Base-by-base conservation (phyloP, 768 basidiomycete genomes). In the Solioccasus polychromus region DNA sequence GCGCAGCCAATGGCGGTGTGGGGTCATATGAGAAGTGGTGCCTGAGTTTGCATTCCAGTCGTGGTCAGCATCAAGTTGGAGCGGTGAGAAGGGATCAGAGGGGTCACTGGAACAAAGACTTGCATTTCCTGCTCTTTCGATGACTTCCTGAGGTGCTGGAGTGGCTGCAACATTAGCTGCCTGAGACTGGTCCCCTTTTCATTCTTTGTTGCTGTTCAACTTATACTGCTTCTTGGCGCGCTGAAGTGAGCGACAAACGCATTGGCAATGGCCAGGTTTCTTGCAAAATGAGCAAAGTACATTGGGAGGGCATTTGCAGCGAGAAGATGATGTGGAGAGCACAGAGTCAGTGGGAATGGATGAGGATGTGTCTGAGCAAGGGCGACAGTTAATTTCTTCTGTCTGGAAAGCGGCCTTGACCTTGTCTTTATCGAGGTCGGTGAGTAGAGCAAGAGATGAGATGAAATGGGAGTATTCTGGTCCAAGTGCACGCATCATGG, bases 371-470 rank as follows among this genome's bases (percentile, higher is more conserved):
- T n/a, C n/a, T n/a, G n/a, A n/a, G n/a, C n/a, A n/a, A 37, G 30
- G 35, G 2, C 24, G 6, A 17, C 11, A 15, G 9, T 48, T 39
- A 20, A 48, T 39, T 15, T 44, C 38, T 20, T 48, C 32, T 1
- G 41, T 30, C n/a, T 35, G 28, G 19, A 50, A 50, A 1, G 20
- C 23, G 3, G 39, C 39, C 2, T 46, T 47, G 14, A 43, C 47
- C 39, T 49, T 48, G 15, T 11, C 29, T 29, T 56, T 47, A 28
- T 50, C 36, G 0, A 56, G 18, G 8, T 38, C 38, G 8, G 34
- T 41, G 9, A 57, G 39, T 0, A 58, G 50, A 0, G 47, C 25
- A 0, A 59, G 40, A 2, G 44, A 54, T 14, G 53, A 54, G 8
- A 24, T 34, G 28, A 54, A 57, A 15, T 50, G 47, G 20, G 3